Evolutionary conservation across 2,329 filamentous ascomycete genomes (phyloP), one percentile per base, ranked within the genome.

Genomic region (Colletotrichum orchidophilum): DNA sequence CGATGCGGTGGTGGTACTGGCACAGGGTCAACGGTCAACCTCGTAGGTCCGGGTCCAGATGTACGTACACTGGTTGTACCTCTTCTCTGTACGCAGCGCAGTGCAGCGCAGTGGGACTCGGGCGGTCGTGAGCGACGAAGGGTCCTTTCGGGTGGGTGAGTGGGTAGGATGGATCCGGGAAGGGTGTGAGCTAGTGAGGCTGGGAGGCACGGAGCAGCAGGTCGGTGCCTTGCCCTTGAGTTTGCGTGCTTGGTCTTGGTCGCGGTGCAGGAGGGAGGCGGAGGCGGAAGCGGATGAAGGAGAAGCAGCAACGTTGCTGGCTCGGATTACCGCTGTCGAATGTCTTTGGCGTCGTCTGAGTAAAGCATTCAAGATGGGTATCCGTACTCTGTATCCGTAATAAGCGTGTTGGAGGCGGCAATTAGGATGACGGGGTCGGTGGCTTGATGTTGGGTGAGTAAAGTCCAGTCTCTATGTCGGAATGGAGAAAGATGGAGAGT

Each of bases 241-340:
- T 46, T n/a, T 46, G 13, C n/a, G 42, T 62, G 46, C 42, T 46
- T 52, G 29, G 59, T n/a, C n/a, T 49, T 52, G 59, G 39, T 39
- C 8, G 61, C 11, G 49, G 31, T 46, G 39, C 39, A 46, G 39
- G 39, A 46, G 39, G 27, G 57, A 55, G 63, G 42, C 33, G 21
- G 29, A 63, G 54, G 39, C 26, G 53, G 42, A 35, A 15, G 42
- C 35, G 53, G 27, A 21, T 33, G 49, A 13, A 46, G 52, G 18
- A 50, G 66, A 66, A 53, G 53, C 66, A 69, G 54, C 61, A 66
- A 61, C 42, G 62, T 66, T 50, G 18, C 39, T 46, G 50, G 42
- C 26, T 66, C 24, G 33, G 55, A 31, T 61, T 39, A 31, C 33
- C 18, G 27, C 39, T 9, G 39, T 21, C 39, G 27, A 49, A 18